Base-by-base conservation (phyloP, 768 basidiomycete genomes). In the Trametes gibbosa region DNA sequence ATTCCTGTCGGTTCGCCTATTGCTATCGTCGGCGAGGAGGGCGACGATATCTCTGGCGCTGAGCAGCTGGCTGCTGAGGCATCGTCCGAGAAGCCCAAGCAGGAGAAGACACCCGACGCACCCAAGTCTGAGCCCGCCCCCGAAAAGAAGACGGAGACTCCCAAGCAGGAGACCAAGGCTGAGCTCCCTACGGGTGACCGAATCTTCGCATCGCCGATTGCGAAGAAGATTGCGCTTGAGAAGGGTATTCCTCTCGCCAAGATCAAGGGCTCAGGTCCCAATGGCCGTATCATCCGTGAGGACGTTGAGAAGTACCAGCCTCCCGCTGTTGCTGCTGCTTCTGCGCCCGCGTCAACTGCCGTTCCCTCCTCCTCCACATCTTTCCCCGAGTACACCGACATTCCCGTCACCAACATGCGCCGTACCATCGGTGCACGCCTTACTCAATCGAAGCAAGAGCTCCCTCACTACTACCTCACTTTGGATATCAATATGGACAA, bases 391-490 rank as follows among this genome's bases (percentile, higher is more conserved):
- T 98, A 95, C 74, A 80, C 84, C 64, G 97, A 99, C 72, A 87
- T 85, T 34, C 97, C 97, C 14, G 78, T 94, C 50, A 85, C 91
- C 45, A 97, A 87, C 75, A 99, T 99, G 90, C 90, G 97, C 59
- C 91, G 92, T 66, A 87, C 85, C 41, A 99, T 99, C 70, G 97
- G 92, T 56, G 66, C 84, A 40, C 90, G 97, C 65, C 84, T 99
- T 64, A 85, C 87, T 0, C 91, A 98, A 77, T 92, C 92, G 59
- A 98, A 97, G 76, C 89, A 92, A 74, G 88, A 93, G 66, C 69
- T 94, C n/a, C 97, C 97, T 5, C 96, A 98, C 73, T 99, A 96
- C 77, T 98, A 98, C 75, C 75, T 98, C 66, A 98, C 97, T 3
- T 84, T 92, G 42, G 92, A 98, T 68, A 82, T 98, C 73, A 88